These are phyloP conservation scores for Vinca major DNA, from an alignment of 305 asterid species.

Conservation along the genomic window DNA sequence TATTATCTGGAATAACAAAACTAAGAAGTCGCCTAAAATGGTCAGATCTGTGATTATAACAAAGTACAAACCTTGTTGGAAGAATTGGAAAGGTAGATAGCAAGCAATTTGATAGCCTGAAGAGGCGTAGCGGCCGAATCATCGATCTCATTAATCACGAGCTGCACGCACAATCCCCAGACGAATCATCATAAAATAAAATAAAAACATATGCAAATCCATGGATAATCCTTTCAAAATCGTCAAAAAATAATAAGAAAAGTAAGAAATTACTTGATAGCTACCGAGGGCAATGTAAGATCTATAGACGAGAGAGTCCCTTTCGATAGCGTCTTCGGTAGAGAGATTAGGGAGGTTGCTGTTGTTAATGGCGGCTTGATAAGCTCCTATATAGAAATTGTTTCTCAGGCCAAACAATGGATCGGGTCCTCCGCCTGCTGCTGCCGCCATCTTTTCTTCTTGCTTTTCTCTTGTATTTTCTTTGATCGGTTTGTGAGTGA, in stretches of 20 bases:
- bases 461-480: background rate
- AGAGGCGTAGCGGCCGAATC: slow-evolving; percentile 94
- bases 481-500: background rate
- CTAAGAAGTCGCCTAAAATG: too few species aligned
- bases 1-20: too few species aligned
- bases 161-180: slow-evolving; percentile 28
- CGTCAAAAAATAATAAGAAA: background rate
- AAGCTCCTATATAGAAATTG: slow-evolving; percentile 90
- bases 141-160: slow-evolving; percentile 82
- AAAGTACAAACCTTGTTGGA: slow-evolving; percentile 42
- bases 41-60: too few species aligned
- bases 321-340: slow-evolving; percentile 61
- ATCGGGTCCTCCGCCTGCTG: slow-evolving; percentile 69
- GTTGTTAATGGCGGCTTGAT: slow-evolving; percentile 92
- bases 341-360: slow-evolving; percentile 82
- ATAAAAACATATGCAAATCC: too few species aligned
- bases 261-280: slow-evolving; percentile 37
- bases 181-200: background rate
- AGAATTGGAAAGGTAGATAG: slow-evolving; percentile 61
- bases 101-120: slow-evolving; percentile 90
- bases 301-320: slow-evolving; percentile 71
- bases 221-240: background rate
- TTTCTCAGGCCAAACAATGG: slow-evolving; percentile 71
- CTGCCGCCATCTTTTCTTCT: background rate
- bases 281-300: slow-evolving; percentile 89